phyloP scores from a whole-genome alignment of 345 rosid genomes.

The Salix brachista region DNA sequence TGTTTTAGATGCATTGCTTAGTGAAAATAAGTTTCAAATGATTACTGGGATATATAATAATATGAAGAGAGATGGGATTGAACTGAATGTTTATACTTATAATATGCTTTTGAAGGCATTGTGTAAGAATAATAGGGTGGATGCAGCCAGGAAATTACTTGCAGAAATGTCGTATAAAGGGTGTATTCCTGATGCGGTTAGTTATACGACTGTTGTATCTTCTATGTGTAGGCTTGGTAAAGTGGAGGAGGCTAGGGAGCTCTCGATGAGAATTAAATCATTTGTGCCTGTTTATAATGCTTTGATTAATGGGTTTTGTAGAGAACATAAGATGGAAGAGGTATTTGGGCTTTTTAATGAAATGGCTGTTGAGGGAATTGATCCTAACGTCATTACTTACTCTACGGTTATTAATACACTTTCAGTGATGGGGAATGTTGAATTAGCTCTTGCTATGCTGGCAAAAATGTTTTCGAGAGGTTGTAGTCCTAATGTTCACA shows the following conservation, averaged over 20 bases:
- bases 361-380: conserved; percentile 47
- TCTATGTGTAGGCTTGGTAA: conserved; percentile 67
- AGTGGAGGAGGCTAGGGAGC: conserved; percentile 65
- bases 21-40: conserved; percentile 65
- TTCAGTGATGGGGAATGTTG: conserved; percentile 46
- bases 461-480: conserved; percentile 66
- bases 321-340: conserved; percentile 42
- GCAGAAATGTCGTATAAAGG: conserved; percentile 63
- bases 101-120: conserved; percentile 79
- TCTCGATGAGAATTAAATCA: conserved; percentile 46
- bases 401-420: conserved; percentile 62
- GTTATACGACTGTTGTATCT: conserved; percentile 72
- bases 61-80: conserved; percentile 81
- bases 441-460: conserved; percentile 53
- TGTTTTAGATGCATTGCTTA: conserved; percentile 68
- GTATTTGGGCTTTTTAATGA: conserved; percentile 46
- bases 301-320: conserved; percentile 62
- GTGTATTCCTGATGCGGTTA: conserved; percentile 71
- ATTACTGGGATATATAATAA: conserved; percentile 57
- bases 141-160: conserved; percentile 70
- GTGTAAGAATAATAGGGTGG: conserved; percentile 75
- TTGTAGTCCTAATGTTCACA: conserved; percentile 61
- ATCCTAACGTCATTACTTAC: conserved; percentile 70
- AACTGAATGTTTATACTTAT: conserved; percentile 75
- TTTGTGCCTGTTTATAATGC: conserved; percentile 64